These are phyloP conservation scores for Cryomyces antarcticus DNA, from an alignment of 495 filamentous ascomycete species.

Conservation along the genomic window DNA sequence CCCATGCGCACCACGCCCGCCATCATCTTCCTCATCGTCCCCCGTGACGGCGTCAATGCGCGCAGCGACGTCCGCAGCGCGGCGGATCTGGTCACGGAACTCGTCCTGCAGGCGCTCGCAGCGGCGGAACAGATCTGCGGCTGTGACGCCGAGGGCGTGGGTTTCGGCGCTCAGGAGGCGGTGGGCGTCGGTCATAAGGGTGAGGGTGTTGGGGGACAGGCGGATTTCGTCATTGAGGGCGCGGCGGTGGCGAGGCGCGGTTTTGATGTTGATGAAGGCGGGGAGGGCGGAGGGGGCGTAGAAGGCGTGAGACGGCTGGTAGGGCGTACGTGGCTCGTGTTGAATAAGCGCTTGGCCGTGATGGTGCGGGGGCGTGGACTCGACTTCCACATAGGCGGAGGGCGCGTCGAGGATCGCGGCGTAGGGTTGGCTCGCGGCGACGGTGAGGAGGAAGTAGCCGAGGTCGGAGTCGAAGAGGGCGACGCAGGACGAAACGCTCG, in stretches of 20 bases:
- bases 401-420: constrained; percentile 49
- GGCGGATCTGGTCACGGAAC: constrained; percentile 47
- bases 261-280: constrained; percentile 34
- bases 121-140: constrained; percentile 62
- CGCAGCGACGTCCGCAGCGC: constrained; percentile 42
- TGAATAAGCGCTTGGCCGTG: constrained; percentile 18
- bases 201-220: constrained; percentile 53
- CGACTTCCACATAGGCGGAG: constrained; percentile 20
- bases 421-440: constrained; percentile 38
- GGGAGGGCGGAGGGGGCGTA: constrained; percentile 37
- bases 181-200: constrained; percentile 58
- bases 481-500: constrained; percentile 20
- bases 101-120: constrained; percentile 55
- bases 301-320: constrained; percentile 46
- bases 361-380: constrained; percentile 17
- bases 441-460: constrained; percentile 60
- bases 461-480: constrained; percentile 52
- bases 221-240: constrained; percentile 50
- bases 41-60: constrained; percentile 46
- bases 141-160: constrained; percentile 45
- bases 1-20: constrained; percentile 16
- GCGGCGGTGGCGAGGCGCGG: constrained; percentile 38
- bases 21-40: constrained; percentile 24
- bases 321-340: constrained; percentile 38
- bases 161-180: constrained; percentile 56